Percentiles rank a stretch among this genome's conserved stretches.
Evolutionary conservation across 768 basidiomycete species (phyloP).

Genomic region (Suillus lakei): DNA sequence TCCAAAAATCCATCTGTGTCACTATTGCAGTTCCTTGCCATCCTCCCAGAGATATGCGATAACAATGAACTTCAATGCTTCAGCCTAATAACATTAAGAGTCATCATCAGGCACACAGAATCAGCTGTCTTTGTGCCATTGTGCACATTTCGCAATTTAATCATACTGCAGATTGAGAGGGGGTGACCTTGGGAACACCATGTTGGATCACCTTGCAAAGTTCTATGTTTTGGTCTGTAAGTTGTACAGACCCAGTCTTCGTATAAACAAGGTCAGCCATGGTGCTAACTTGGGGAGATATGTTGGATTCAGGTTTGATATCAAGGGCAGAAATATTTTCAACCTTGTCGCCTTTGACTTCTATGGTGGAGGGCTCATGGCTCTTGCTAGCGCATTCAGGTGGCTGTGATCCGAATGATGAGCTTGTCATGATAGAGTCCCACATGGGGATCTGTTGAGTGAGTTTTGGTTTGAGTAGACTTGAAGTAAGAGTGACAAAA

Average conservation of each 20-base stretch:
- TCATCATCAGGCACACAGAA: neutral
- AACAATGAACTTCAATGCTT: neutral
- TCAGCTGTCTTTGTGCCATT: neutral
- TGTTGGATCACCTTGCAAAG: neutral
- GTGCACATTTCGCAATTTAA: neutral
- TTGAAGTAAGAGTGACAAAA: neutral
- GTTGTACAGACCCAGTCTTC: neutral
- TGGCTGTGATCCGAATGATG: neutral
- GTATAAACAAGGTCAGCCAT: neutral
- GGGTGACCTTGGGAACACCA: neutral
- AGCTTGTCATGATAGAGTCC: neutral
- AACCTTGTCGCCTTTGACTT: neutral
- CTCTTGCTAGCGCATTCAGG: neutral
- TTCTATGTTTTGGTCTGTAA: neutral
- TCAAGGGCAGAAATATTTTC: neutral
- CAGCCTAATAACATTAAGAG: neutral
- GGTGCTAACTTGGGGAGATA: neutral
- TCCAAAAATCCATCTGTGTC: neutral
- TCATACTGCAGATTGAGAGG: conserved; percentile 13
- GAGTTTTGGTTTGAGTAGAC: neutral
- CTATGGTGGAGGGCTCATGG: neutral
- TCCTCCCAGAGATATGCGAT: neutral
- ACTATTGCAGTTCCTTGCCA: neutral
- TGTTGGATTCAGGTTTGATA: neutral
- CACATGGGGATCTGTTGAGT: neutral